Evolutionary conservation across 306 rosid genomes (phyloP).

Genomic region (Datisca glomerata): DNA sequence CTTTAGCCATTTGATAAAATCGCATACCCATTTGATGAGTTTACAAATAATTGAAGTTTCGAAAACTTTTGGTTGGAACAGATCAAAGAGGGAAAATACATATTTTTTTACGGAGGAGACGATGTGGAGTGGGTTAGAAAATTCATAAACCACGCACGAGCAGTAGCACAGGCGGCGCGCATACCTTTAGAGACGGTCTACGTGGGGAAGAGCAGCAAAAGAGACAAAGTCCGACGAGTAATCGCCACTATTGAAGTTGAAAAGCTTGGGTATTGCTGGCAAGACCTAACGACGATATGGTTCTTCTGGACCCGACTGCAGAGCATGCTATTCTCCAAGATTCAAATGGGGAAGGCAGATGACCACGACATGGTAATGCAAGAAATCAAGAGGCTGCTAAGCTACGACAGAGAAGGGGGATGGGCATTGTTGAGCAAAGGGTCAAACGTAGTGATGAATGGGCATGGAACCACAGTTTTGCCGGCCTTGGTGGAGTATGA

Average conservation of each 20-base stretch:
- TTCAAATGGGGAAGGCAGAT: constrained; percentile 30
- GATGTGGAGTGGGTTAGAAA: constrained; percentile 37
- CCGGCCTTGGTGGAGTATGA: constrained; percentile 31
- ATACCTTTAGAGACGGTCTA: constrained; percentile 42
- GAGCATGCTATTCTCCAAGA: constrained; percentile 58
- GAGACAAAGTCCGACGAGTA: constrained; percentile 29
- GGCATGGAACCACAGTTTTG: constrained; percentile 23
- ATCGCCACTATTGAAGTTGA: constrained; percentile 21
- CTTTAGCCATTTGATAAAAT: no score
- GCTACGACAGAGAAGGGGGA: constrained; percentile 36
- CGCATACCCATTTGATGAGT: no score
- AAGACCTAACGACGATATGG: constrained; percentile 44
- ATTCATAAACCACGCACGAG: constrained; percentile 33
- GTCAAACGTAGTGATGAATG: constrained; percentile 27
- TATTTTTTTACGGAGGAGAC: constrained; percentile 45
- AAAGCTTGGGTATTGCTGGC: constrained; percentile 33
- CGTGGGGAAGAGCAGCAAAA: constrained; percentile 41
- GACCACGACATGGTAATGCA: constrained; percentile 31
- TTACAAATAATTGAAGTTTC: no score
- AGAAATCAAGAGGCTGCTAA: constrained; percentile 34
- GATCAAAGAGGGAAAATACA: constrained; percentile 37
- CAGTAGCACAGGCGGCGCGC: constrained; percentile 19
- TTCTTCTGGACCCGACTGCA: constrained; percentile 58
- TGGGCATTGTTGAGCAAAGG: constrained; percentile 46
- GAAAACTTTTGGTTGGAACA: no score